Evolutionary conservation across 441 rosid genomes (phyloP).

Genomic region (Pelargonium hybrid): DNA sequence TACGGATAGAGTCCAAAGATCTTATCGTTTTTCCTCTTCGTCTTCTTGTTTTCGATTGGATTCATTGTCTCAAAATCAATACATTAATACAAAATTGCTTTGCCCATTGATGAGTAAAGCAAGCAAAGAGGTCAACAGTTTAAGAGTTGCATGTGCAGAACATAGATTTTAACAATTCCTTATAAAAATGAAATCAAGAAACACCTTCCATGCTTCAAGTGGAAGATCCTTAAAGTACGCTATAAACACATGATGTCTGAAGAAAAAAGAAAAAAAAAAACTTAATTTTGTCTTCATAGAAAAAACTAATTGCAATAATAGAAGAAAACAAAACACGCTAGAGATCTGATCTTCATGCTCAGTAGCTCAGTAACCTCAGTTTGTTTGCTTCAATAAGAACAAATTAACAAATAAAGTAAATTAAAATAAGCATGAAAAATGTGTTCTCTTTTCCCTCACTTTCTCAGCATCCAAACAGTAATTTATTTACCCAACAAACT

Average conservation of each 20-base stretch:
- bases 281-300: no score
- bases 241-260: slow-evolving; percentile 36
- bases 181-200: not conserved
- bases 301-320: no score
- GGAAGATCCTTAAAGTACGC: slow-evolving; percentile 59
- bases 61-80: not conserved
- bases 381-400: not conserved
- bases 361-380: not conserved
- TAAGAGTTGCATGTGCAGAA: slow-evolving; percentile 17
- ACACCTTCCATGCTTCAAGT: slow-evolving; percentile 24
- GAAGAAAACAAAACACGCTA: no score
- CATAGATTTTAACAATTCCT: slow-evolving; percentile 20
- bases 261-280: not conserved
- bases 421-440: not conserved
- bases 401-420: not conserved
- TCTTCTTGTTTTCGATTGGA: no score
- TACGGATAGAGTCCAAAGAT: no score
- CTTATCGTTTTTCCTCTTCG: no score
- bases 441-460: not conserved
- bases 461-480: slow-evolving; percentile 29
- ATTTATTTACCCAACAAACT: not conserved
- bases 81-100: not conserved
- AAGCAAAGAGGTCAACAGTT: slow-evolving; percentile 4
- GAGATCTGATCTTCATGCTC: not conserved
- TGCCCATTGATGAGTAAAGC: no score